Evolutionary conservation across 2,329 filamentous ascomycete genomes (phyloP).

Genomic region (Blastomyces silverae): DNA sequence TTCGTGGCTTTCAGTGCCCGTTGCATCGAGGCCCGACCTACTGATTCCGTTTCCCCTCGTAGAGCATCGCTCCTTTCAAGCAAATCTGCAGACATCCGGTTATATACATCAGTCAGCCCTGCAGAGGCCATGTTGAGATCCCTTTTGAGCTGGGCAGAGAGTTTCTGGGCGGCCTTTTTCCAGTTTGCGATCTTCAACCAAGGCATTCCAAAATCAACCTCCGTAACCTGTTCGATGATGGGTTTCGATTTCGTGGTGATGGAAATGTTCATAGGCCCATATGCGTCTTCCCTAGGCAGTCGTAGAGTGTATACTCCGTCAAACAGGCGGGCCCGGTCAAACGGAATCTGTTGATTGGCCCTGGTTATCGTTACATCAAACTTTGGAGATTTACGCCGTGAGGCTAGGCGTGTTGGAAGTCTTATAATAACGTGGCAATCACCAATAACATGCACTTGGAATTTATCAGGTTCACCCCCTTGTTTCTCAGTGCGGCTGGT

Average conservation of each 20-base stretch:
- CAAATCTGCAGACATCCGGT: constrained; percentile 35
- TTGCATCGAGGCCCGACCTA: constrained; percentile 26
- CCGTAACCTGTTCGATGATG: constrained; percentile 31
- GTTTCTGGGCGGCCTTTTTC: constrained; percentile 37
- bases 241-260: constrained; percentile 38
- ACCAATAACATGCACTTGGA: constrained; percentile 50
- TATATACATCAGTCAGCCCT: constrained; percentile 34
- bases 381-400: constrained; percentile 41
- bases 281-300: constrained; percentile 45
- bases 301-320: constrained; percentile 50
- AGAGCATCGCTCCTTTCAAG: constrained; percentile 34
- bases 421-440: constrained; percentile 50
- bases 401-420: constrained; percentile 41
- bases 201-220: constrained; percentile 41
- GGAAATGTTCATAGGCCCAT: constrained; percentile 45
- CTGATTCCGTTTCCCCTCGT: constrained; percentile 27
- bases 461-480: constrained; percentile 35
- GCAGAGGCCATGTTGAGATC: constrained; percentile 37
- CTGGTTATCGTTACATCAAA: constrained; percentile 47
- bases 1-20: constrained; percentile 24
- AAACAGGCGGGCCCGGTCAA: constrained; percentile 46
- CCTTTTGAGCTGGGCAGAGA: constrained; percentile 33
- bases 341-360: constrained; percentile 36
- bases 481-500: constrained; percentile 23
- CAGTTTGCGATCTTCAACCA: constrained; percentile 45